Conservation (phyloP, 192 early-diverging fungal species). For the Helicostylum pulchrum region DNA sequence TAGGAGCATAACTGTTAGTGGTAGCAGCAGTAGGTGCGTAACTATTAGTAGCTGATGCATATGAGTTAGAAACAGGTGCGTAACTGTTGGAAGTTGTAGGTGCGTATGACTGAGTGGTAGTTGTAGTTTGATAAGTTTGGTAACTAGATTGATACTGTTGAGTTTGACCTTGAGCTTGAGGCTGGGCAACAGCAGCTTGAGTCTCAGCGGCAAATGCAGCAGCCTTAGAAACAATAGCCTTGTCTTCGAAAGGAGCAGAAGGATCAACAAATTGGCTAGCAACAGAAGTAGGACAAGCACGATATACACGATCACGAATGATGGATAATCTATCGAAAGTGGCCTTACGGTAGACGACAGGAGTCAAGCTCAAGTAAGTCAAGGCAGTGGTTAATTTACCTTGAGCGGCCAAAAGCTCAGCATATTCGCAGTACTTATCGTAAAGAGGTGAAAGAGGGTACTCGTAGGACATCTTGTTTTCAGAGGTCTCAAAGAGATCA, state of each 20-base stretch:
- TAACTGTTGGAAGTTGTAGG: constrained; percentile 14
- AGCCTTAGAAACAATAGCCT: neutral
- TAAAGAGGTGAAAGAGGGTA: constrained; percentile 58
- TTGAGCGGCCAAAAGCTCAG: constrained; percentile 68
- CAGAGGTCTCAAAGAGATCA: constrained; percentile 46
- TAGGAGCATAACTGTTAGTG: constrained; percentile 17
- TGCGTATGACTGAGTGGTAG: neutral
- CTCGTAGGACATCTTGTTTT: constrained; percentile 21
- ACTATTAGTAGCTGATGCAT: constrained; percentile 18
- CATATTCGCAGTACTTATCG: constrained; percentile 86
- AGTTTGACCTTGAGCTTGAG: neutral
- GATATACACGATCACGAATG: constrained; percentile 71
- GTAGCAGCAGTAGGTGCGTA: constrained; percentile 14
- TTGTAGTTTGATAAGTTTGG: neutral
- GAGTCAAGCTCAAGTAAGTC: constrained; percentile 76
- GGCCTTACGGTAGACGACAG: constrained; percentile 55
- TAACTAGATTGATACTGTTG: neutral
- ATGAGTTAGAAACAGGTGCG: neutral
- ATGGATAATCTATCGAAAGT: constrained; percentile 53
- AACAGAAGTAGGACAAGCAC: constrained; percentile 28
- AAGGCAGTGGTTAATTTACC: constrained; percentile 74
- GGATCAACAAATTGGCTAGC: neutral
- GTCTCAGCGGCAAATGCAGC: constrained; percentile 25
- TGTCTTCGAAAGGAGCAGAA: neutral
- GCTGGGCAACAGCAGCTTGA: constrained; percentile 37